A percentile compares a stretch with the other conserved stretches of the same genome.
These are phyloP conservation scores for Hanseniaspora osmophila DNA, from an alignment of 805 yeast genomes.

Conservation along the genomic window DNA sequence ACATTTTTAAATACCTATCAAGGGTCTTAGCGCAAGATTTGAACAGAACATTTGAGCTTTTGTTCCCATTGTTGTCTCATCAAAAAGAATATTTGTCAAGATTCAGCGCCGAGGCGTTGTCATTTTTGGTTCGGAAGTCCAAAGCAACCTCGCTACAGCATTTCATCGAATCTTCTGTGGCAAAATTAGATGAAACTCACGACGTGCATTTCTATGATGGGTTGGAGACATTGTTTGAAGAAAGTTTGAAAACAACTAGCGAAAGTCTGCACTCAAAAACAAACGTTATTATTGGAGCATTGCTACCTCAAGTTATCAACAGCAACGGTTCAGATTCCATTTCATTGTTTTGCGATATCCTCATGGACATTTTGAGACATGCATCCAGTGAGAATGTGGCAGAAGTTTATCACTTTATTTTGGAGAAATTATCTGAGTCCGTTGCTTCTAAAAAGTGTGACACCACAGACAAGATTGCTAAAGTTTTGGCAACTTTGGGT, in stretches of 20 bases:
- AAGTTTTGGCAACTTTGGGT: conserved; percentile 32
- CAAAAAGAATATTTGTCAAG: conserved; percentile 55
- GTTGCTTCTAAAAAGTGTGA: conserved; percentile 7
- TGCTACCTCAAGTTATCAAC: conserved; percentile 24
- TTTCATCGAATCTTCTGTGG: conserved; percentile 33
- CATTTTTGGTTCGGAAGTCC: conserved; percentile 67
- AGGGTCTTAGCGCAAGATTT: conserved; percentile 48
- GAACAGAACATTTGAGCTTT: conserved; percentile 49
- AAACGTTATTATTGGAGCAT: conserved; percentile 30
- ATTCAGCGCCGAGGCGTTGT: conserved; percentile 82
- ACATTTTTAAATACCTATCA: conserved; percentile 75
- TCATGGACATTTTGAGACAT: conserved; percentile 39
- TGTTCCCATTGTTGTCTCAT: conserved; percentile 48
- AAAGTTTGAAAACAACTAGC: conserved; percentile 58
- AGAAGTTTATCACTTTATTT: conserved; percentile 28
- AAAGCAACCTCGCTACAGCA: conserved; percentile 30
- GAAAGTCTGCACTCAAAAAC: conserved; percentile 68
- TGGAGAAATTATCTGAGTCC: conserved; percentile 13
- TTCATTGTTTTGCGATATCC: conserved; percentile 43
- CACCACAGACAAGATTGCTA: conserved; percentile 22
- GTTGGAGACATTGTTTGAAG: conserved; percentile 48
- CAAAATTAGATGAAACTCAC: conserved; percentile 22
- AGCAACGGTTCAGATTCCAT: conserved; percentile 10
- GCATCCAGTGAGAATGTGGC: conserved; percentile 35
- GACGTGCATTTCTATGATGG: conserved; percentile 41